A percentile compares a stretch with the other conserved stretches of the same genome.
Evolutionary conservation across 2,329 filamentous ascomycete species (phyloP).

Genomic region (Stagonosporopsis vannaccii): DNA sequence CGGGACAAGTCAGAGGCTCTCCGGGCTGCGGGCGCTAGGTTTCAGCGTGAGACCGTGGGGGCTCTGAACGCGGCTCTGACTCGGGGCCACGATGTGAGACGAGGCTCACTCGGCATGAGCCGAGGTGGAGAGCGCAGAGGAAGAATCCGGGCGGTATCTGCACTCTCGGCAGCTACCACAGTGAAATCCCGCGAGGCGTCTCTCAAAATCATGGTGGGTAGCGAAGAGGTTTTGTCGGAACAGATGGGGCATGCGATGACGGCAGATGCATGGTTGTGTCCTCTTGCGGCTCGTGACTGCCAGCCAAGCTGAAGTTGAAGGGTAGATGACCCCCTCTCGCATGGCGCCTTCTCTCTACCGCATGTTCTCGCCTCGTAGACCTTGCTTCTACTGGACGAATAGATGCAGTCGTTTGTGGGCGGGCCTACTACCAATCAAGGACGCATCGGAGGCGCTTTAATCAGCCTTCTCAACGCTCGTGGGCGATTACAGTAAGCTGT

Average conservation of each 20-base stretch:
- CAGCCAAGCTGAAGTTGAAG: background rate
- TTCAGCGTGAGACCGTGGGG: constrained; percentile 4
- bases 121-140: background rate
- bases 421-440: too few relatives aligned
- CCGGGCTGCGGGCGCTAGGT: background rate
- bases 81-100: background rate
- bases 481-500: too few relatives aligned
- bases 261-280: constrained; percentile 11
- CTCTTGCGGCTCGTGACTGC: constrained; percentile 3
- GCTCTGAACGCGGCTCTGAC: too few relatives aligned
- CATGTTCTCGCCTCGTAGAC: too few relatives aligned
- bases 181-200: constrained; percentile 12
- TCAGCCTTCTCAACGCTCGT: too few relatives aligned
- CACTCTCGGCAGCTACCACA: background rate
- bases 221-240: background rate
- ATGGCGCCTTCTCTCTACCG: background rate
- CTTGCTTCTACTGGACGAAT: too few relatives aligned
- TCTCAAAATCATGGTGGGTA: background rate
- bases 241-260: constrained; percentile 20
- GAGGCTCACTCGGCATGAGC: background rate
- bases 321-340: constrained; percentile 1
- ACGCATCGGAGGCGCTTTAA: too few relatives aligned
- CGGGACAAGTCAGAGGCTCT: background rate
- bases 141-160: background rate
- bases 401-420: too few relatives aligned